Evolutionary conservation across 208 protist species (phyloP), one percentile per base, ranked within the genome.

Genomic region (Trypanosoma cruzi): DNA sequence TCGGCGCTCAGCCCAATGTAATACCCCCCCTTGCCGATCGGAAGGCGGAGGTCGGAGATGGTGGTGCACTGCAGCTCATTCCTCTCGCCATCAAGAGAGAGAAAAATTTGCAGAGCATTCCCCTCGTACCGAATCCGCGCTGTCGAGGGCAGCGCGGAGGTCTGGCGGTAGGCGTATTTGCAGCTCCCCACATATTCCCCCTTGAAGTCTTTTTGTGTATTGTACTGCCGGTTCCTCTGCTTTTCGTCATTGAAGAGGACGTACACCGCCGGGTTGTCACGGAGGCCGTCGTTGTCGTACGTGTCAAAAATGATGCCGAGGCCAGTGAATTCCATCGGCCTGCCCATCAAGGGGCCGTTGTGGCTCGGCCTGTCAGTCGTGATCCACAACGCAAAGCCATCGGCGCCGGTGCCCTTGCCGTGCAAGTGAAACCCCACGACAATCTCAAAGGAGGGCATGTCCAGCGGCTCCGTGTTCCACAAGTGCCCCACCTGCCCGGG

Each of bases 361-460:
- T 36, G 32, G 50, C 29, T 62, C 4, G 77, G 78, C 4, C 55
- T 42, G 14, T 48, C 37, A 37, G 79, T 71, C 16, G 82, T 83
- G 36, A 96, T 66, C 90, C 93, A 97, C 42, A 97, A 24, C 20
- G 80, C 90, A 34, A 97, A 75, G 0, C 93, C 93, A 64, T 97
- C 93, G 10, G 85, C 89, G 24, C 75, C 83, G 20, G 20, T 24
- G 24, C 68, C 57, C 11, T 56, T 49, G 29, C 68, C 68, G 46
- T 80, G 77, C 5, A 93, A 68, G 48, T 81, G 85, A 71, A 96
- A 93, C 40, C 93, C 89, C 0, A 97, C 60, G 24, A 84, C 66
- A n/a, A 94, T 79, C 76, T 97, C 89, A 76, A 94, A 97, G 5
- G 81, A 69, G 11, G 81, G 48, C 74, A 97, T 81, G 48, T 92